Evolutionary conservation across 495 filamentous ascomycete species (phyloP), one percentile per base, ranked within the genome.

Genomic region (Aspergillus conjunctus): DNA sequence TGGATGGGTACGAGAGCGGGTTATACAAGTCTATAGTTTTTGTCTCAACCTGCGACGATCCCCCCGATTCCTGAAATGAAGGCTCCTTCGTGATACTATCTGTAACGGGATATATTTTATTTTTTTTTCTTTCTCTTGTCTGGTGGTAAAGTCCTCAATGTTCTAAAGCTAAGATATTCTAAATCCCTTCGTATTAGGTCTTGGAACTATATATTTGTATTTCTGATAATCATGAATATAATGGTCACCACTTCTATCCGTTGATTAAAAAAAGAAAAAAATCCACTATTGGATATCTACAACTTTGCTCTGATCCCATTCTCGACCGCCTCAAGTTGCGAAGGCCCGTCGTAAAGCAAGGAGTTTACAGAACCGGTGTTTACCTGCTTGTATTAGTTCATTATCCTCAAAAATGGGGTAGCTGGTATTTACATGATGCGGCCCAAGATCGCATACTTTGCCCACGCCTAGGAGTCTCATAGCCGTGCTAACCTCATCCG

Each of bases 401-500:
- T 20, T 20, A 9, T 20, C 51, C 8, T 11, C 37, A 41, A 41
- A n/a, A n/a, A n/a, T n/a, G n/a, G 22, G 51, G 30, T 7, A 37
- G 34, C 14, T 53, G 32, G 31, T 21, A 39, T 32, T 54, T 39
- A 54, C 51, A 54, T 54, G 51, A 18, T 54, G 51, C 18, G 51
- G 31, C 15, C 51, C 17, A 17, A 54, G 51, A 9, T 54, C 51
- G 18, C 39, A 10, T 34, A 39, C 51, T 17, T 21, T 41, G 14
- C 32, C 12, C 51, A 54, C 51, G 17, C 51, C 51, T 20, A 54
- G 31, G 31, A 54, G 32, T 17, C 51, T 39, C 51, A 54, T 54
- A 34, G 51, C 51, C 12, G 51, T 54, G 51, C 31, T 37, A 10
- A 39, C 21, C n/a, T 54, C 51, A 54, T 54, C 51, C 30, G 51